Conservation (phyloP, 1,139 yeast species). For the Saccharomycopsis crataegensis region DNA sequence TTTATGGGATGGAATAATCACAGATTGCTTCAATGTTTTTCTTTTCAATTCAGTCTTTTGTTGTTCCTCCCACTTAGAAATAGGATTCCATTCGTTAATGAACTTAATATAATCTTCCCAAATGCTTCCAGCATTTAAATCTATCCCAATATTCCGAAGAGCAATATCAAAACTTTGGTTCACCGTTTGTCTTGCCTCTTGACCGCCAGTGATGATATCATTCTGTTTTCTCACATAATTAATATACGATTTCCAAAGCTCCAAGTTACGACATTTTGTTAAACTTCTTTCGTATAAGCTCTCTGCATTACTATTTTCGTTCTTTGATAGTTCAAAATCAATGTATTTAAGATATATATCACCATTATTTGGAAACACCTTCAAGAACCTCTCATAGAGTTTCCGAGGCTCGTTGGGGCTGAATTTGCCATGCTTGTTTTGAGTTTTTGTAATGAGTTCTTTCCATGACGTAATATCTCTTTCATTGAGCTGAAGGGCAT, state of each 20-base stretch:
- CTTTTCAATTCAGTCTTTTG: constrained; percentile 74
- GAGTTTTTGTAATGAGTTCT: constrained; percentile 46
- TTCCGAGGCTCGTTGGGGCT: constrained; percentile 55
- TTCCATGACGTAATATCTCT: constrained; percentile 53
- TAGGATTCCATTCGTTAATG: constrained; percentile 69
- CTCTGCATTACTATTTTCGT: constrained; percentile 61
- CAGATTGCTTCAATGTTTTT: constrained; percentile 62
- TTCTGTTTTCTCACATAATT: constrained; percentile 74
- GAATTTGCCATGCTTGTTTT: constrained; percentile 38
- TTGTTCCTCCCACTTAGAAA: constrained; percentile 80
- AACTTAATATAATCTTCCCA: constrained; percentile 86
- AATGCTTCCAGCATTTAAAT: constrained; percentile 59
- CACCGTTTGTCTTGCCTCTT: constrained; percentile 68
- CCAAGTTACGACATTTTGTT: constrained; percentile 50
- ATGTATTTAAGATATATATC: constrained; percentile 70
- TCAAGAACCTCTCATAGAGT: constrained; percentile 54
- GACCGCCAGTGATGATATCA: constrained; percentile 77
- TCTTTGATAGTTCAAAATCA: constrained; percentile 57
- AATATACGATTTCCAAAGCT: constrained; percentile 68
- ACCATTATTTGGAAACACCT: constrained; percentile 56
- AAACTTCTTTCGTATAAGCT: constrained; percentile 56
- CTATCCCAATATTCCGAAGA: constrained; percentile 68
- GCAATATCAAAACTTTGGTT: constrained; percentile 84
- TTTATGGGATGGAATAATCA: constrained; percentile 64
- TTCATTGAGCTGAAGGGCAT: constrained; percentile 48